Conservation (phyloP, 1,284 basidiomycete genomes). For the Cerioporus squamosus region DNA sequence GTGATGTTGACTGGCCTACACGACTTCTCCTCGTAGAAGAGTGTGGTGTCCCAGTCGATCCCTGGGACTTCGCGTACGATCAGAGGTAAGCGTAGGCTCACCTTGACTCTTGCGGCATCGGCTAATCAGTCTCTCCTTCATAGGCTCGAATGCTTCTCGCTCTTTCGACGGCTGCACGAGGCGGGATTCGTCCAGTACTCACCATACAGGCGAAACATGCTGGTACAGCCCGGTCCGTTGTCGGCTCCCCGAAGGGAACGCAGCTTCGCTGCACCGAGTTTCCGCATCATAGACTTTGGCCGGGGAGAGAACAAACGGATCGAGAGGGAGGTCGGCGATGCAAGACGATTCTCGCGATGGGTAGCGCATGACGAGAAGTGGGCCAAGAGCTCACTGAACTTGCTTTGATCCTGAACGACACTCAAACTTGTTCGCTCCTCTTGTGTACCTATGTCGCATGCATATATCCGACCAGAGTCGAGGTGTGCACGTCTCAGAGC, state of each 20-base stretch:
- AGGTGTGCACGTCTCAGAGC: too few species aligned
- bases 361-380: too few species aligned
- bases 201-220: constrained; percentile 45
- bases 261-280: constrained; percentile 38
- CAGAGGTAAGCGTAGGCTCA: constrained; percentile 32
- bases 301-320: constrained; percentile 8
- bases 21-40: constrained; percentile 53
- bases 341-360: too few species aligned
- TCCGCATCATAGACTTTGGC: constrained; percentile 58
- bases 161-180: constrained; percentile 44
- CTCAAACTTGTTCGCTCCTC: too few species aligned
- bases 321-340: too few species aligned
- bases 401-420: too few species aligned
- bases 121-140: too few species aligned
- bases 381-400: too few species aligned
- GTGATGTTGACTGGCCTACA: constrained; percentile 28
- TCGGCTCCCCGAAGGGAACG: constrained; percentile 30
- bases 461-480: too few species aligned
- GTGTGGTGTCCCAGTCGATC: constrained; percentile 43
- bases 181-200: constrained; percentile 47
- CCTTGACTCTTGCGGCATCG: not conserved
- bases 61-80: constrained; percentile 33
- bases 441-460: too few species aligned
- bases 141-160: constrained; percentile 43
- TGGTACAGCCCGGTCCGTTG: constrained; percentile 49